Percentiles rank a stretch among this genome's conserved stretches.
Conservation (phyloP, 345 rosid species). For the Streptanthus diversifolius region DNA sequence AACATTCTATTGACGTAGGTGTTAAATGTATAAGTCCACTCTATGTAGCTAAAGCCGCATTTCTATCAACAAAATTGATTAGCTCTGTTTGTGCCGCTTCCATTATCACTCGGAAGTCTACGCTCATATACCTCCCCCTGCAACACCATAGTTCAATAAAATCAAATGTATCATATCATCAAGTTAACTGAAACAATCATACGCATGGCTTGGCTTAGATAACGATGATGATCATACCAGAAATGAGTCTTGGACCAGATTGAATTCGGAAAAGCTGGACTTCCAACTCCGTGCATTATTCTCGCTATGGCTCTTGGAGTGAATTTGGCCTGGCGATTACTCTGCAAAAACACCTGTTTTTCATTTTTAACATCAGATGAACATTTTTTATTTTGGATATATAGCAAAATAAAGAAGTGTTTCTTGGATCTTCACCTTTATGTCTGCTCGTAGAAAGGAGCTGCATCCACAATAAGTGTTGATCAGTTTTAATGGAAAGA, state of each 20-base stretch:
- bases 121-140: conserved; percentile 76
- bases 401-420: background rate
- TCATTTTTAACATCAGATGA: conserved; percentile 4
- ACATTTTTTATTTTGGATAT: conserved; percentile 8
- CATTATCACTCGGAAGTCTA: conserved; percentile 68
- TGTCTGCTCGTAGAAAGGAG: conserved; percentile 86
- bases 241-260: conserved; percentile 88
- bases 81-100: conserved; percentile 84
- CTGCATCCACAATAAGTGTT: conserved; percentile 47
- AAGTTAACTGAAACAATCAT: background rate
- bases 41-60: conserved; percentile 22
- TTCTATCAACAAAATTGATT: conserved; percentile 28
- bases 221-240: conserved; percentile 49
- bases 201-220: conserved; percentile 12
- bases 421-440: conserved; percentile 60
- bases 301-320: conserved; percentile 93
- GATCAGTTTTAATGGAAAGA: conserved; percentile 32
- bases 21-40: background rate
- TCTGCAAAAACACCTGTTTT: conserved; percentile 78
- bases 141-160: conserved; percentile 5
- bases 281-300: conserved; percentile 89
- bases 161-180: background rate
- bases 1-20: background rate
- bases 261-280: conserved; percentile 82
- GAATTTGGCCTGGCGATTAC: conserved; percentile 74